phyloP scores from a whole-genome alignment of 1,139 yeast genomes.

The Debaryomyces psychrophilus region DNA sequence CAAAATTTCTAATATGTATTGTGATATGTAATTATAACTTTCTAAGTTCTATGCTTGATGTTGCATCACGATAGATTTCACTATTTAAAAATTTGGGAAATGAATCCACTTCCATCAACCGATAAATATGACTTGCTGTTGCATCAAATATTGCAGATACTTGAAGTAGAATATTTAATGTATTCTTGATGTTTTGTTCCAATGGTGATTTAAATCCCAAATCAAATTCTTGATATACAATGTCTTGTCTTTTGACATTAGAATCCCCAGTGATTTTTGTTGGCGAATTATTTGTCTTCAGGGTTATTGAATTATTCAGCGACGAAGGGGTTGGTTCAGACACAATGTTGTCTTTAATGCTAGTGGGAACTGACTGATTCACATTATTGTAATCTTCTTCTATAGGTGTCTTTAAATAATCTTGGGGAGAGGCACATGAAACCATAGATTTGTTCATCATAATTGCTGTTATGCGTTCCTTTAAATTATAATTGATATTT shows the following conservation, averaged over 20 bases:
- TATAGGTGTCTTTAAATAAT: constrained; percentile 4
- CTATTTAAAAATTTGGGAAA: constrained; percentile 65
- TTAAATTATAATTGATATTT: constrained; percentile 65
- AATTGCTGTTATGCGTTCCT: constrained; percentile 49
- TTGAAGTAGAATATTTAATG: constrained; percentile 35
- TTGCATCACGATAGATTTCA: constrained; percentile 23
- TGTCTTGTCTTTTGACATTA: constrained; percentile 10
- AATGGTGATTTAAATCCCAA: constrained; percentile 20
- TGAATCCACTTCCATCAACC: constrained; percentile 73
- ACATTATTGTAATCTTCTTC: background rate
- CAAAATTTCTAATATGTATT: background rate
- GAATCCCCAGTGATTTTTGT: constrained; percentile 7
- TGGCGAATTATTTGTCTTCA: background rate
- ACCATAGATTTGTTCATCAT: constrained; percentile 33
- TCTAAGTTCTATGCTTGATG: constrained; percentile 16
- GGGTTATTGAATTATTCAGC: background rate
- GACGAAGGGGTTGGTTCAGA: background rate
- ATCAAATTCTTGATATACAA: constrained; percentile 4
- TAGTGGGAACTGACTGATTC: background rate
- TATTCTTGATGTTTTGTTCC: constrained; percentile 23
- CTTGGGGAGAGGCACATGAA: constrained; percentile 5
- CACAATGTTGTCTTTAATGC: background rate
- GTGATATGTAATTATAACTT: constrained; percentile 1
- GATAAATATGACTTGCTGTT: constrained; percentile 52
- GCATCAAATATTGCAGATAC: constrained; percentile 42